These are phyloP conservation scores for Linnemannia elongata DNA, from an alignment of 192 early-diverging fungal species.

Conservation along the genomic window DNA sequence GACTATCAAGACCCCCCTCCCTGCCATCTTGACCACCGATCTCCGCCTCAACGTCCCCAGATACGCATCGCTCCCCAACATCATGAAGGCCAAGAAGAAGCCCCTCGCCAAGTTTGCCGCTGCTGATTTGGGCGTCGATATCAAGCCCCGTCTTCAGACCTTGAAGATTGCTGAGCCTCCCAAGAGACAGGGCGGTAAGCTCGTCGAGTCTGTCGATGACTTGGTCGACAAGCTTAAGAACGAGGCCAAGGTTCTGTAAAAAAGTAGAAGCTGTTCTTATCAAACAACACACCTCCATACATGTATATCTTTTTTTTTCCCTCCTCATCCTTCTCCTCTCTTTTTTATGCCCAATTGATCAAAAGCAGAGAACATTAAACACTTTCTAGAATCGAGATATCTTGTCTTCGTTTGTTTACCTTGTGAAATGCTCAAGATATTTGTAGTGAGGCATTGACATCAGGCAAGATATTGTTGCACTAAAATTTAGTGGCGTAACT, in stretches of 20 bases:
- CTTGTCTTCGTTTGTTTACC: not conserved
- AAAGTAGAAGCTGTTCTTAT: not conserved
- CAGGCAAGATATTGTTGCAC: not conserved
- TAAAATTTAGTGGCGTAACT: not conserved
- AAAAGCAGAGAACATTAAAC: not conserved
- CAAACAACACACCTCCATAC: not conserved
- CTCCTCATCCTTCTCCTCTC: not conserved
- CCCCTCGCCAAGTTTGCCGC: slow-evolving; percentile 84
- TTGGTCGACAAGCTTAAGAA: slow-evolving; percentile 88
- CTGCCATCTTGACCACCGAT: slow-evolving; percentile 96
- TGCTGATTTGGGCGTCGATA: slow-evolving; percentile 86
- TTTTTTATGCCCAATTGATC: not conserved
- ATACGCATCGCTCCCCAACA: slow-evolving; percentile 95
- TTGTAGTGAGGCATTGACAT: no score
- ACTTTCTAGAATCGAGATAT: not conserved
- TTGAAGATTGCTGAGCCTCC: slow-evolving; percentile 94
- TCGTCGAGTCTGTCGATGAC: slow-evolving; percentile 95
- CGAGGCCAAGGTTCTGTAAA: slow-evolving; percentile 59
- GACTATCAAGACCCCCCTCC: slow-evolving; percentile 84
- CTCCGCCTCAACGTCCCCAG: slow-evolving; percentile 95
- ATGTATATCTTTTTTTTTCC: not conserved
- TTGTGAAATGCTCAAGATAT: not conserved
- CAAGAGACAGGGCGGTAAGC: slow-evolving; percentile 91
- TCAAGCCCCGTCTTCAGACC: slow-evolving; percentile 86
- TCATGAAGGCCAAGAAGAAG: slow-evolving; percentile 99